Conservation (phyloP, 2,329 filamentous ascomycete genomes). For the Tolypocladium ophioglossoides region DNA sequence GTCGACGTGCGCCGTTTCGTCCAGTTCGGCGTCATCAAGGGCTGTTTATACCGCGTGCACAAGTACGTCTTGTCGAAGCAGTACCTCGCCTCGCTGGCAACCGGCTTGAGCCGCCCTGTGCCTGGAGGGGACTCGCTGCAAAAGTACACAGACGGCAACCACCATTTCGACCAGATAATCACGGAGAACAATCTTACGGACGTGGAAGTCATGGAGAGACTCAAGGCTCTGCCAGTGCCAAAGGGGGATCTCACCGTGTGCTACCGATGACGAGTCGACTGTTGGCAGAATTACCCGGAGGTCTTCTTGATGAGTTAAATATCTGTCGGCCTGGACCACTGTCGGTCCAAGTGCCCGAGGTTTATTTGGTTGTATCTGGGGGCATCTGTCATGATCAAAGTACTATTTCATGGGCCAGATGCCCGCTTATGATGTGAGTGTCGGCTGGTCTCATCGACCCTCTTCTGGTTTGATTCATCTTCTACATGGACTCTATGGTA, state of each 20-base stretch:
- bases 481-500: background rate
- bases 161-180: slow-evolving; percentile 75
- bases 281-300: background rate
- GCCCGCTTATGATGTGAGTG: background rate
- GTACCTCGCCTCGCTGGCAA: slow-evolving; percentile 45
- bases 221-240: slow-evolving; percentile 46
- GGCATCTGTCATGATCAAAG: background rate
- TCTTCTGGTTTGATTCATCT: background rate
- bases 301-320: background rate
- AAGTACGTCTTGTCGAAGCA: slow-evolving; percentile 71
- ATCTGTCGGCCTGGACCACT: too few relatives aligned
- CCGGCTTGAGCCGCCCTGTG: slow-evolving; percentile 35
- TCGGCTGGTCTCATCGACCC: background rate
- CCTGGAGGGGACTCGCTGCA: slow-evolving; percentile 42
- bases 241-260: slow-evolving; percentile 43
- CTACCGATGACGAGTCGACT: slow-evolving; percentile 30
- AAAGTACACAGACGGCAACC: slow-evolving; percentile 62
- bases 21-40: slow-evolving; percentile 93
- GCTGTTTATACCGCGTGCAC: slow-evolving; percentile 84
- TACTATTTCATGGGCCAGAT: background rate
- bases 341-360: background rate
- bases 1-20: slow-evolving; percentile 87
- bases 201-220: slow-evolving; percentile 55
- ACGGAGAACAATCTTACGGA: slow-evolving; percentile 64
- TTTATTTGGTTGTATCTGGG: background rate